These are phyloP conservation scores for Cairneyella variabilis DNA, from an alignment of 495 filamentous ascomycete species.

Conservation along the genomic window DNA sequence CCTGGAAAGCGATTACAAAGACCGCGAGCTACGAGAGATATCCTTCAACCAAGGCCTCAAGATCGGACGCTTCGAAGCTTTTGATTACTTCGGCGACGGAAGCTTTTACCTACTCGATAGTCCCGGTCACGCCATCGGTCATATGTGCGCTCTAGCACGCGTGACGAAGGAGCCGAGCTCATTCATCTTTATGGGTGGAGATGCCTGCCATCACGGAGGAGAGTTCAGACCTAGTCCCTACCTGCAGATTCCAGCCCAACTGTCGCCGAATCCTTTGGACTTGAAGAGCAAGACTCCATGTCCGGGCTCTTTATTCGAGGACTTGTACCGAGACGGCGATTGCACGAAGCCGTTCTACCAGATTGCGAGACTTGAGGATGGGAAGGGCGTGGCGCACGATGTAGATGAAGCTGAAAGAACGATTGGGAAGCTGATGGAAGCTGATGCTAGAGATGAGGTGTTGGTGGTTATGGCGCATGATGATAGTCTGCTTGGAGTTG, in stretches of 20 bases:
- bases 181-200: conserved; percentile 51
- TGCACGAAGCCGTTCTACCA: conserved; percentile 34
- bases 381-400: conserved; percentile 22
- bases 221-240: conserved; percentile 39
- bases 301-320: conserved; percentile 23
- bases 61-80: conserved; percentile 43
- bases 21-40: conserved; percentile 36
- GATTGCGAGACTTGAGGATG: conserved; percentile 25
- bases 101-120: conserved; percentile 49
- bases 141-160: conserved; percentile 46
- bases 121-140: conserved; percentile 48
- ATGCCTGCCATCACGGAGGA: conserved; percentile 48
- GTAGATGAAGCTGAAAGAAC: conserved; percentile 30
- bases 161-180: conserved; percentile 35
- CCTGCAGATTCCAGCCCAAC: conserved; percentile 34
- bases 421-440: conserved; percentile 36
- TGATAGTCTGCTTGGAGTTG: conserved; percentile 30
- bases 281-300: conserved; percentile 12
- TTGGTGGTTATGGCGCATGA: conserved; percentile 52
- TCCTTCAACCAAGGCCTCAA: conserved; percentile 30
- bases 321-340: conserved; percentile 26
- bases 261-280: conserved; percentile 32
- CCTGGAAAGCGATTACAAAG: conserved; percentile 35
- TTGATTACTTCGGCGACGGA: conserved; percentile 56
- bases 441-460: conserved; percentile 45